These are phyloP conservation scores for Thermothielavioides terrestris DNA, from an alignment of 495 filamentous ascomycete species.

Conservation along the genomic window DNA sequence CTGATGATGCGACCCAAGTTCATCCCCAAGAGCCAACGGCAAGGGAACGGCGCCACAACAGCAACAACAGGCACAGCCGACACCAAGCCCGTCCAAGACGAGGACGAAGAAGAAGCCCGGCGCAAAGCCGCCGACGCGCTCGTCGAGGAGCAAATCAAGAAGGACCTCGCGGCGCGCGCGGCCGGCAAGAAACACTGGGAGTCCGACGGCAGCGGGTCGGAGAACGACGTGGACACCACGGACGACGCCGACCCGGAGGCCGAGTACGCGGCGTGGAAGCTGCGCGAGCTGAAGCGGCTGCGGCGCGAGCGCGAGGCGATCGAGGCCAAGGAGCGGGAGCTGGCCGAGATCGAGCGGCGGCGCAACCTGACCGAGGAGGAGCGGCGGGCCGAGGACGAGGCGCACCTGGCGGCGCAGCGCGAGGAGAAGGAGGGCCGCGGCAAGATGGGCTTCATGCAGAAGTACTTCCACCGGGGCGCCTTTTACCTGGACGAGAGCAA, in stretches of 20 bases:
- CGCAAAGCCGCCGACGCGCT: conserved; percentile 63
- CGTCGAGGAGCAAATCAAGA: conserved; percentile 80
- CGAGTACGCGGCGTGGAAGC: conserved; percentile 87
- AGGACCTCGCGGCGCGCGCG: conserved; percentile 64
- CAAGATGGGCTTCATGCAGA: conserved; percentile 86
- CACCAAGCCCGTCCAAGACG: conserved; percentile 34
- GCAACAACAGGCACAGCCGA: conserved; percentile 14
- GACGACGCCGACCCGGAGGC: conserved; percentile 83
- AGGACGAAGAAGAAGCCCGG: conserved; percentile 36
- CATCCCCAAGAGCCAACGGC: conserved; percentile 72
- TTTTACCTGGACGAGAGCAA: conserved; percentile 82
- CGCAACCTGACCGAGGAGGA: conserved; percentile 82
- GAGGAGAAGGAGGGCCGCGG: conserved; percentile 80
- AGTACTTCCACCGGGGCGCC: conserved; percentile 94
- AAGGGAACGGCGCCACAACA: conserved; percentile 8
- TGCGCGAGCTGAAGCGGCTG: conserved; percentile 81
- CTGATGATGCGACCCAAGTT: conserved; percentile 84
- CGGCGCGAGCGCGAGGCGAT: conserved; percentile 79
- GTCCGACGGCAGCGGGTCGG: conserved; percentile 64
- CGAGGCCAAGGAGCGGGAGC: conserved; percentile 73
- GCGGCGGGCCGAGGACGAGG: conserved; percentile 76
- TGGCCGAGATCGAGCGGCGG: conserved; percentile 81
- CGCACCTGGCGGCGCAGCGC: conserved; percentile 65
- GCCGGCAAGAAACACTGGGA: conserved; percentile 73
- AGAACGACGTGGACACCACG: conserved; percentile 72